A percentile compares a stretch with the other conserved stretches of the same genome.
Conservation (phyloP, 768 basidiomycete genomes). For the Pleurotus platypus region DNA sequence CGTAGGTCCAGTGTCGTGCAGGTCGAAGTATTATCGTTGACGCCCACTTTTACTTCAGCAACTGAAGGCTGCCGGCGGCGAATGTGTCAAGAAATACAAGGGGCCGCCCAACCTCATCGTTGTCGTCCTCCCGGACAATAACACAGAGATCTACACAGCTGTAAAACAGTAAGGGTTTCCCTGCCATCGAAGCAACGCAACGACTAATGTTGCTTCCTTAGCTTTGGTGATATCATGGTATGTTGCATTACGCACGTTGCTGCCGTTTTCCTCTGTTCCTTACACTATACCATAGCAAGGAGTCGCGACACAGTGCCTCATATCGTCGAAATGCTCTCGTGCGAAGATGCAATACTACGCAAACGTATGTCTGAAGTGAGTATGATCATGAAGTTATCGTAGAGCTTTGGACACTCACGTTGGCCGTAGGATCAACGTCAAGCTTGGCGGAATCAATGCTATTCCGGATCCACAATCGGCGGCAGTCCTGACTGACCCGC, state of each 20-base stretch:
- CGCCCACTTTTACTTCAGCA: conserved; percentile 18
- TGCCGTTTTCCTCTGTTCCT: background rate
- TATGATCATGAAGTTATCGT: conserved; percentile 2
- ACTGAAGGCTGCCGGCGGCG: conserved; percentile 46
- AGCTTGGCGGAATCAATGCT: conserved; percentile 80
- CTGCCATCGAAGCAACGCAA: background rate
- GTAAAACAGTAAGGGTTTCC: conserved; percentile 66
- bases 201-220: conserved; percentile 19
- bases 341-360: conserved; percentile 79
- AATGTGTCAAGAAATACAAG: conserved; percentile 35
- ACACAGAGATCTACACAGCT: conserved; percentile 71
- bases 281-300: conserved; percentile 45
- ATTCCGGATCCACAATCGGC: conserved; percentile 70
- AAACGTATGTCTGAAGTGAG: conserved; percentile 77
- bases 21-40: background rate
- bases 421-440: conserved; percentile 67
- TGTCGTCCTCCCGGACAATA: conserved; percentile 67
- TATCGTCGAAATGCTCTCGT: conserved; percentile 56
- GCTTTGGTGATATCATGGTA: conserved; percentile 56
- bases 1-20: conserved; percentile 6
- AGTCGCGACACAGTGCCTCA: conserved; percentile 78
- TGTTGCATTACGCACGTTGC: background rate
- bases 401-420: background rate
- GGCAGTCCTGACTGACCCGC: conserved; percentile 59
- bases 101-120: conserved; percentile 50